Evolutionary conservation across 2,329 filamentous ascomycete genomes (phyloP).

Genomic region (Claviceps sorghi): DNA sequence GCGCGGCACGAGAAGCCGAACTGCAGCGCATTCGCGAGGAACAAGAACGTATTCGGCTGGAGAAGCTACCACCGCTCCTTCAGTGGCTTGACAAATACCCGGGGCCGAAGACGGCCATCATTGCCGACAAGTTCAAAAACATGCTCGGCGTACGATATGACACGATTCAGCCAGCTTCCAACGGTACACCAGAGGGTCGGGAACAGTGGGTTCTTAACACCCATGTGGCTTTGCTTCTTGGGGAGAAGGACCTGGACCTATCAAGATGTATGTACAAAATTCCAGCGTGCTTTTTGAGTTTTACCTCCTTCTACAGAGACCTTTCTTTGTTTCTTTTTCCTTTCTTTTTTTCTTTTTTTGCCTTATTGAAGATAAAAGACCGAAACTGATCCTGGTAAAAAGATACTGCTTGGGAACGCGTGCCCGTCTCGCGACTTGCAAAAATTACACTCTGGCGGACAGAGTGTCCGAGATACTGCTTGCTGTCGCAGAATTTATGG

Average conservation of each 20-base stretch:
- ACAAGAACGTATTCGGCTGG: constrained; percentile 37
- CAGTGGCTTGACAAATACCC: constrained; percentile 42
- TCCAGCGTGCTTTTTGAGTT: no score
- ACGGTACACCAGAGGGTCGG: constrained; percentile 39
- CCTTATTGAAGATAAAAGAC: no score
- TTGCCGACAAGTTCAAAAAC: constrained; percentile 39
- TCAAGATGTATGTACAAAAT: constrained; percentile 34
- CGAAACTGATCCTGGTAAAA: constrained; percentile 2
- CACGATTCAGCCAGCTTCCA: constrained; percentile 40
- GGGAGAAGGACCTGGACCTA: constrained; percentile 47
- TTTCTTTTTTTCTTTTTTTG: no score
- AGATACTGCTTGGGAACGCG: constrained; percentile 46
- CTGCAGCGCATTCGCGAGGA: constrained; percentile 36
- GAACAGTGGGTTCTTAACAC: constrained; percentile 54
- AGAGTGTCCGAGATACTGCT: constrained; percentile 40
- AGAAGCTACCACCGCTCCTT: constrained; percentile 44
- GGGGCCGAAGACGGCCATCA: constrained; percentile 34
- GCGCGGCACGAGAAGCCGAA: constrained; percentile 36
- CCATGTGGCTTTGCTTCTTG: constrained; percentile 47
- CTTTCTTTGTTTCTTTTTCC: not conserved
- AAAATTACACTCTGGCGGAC: constrained; percentile 47
- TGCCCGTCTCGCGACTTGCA: constrained; percentile 36
- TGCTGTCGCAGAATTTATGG: constrained; percentile 34
- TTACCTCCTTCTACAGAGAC: no score
- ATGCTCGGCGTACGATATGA: constrained; percentile 50